Base-by-base conservation (phyloP, 225 moss, liverwort and hornwort species). In the Rhytidiadelphus loreus region DNA sequence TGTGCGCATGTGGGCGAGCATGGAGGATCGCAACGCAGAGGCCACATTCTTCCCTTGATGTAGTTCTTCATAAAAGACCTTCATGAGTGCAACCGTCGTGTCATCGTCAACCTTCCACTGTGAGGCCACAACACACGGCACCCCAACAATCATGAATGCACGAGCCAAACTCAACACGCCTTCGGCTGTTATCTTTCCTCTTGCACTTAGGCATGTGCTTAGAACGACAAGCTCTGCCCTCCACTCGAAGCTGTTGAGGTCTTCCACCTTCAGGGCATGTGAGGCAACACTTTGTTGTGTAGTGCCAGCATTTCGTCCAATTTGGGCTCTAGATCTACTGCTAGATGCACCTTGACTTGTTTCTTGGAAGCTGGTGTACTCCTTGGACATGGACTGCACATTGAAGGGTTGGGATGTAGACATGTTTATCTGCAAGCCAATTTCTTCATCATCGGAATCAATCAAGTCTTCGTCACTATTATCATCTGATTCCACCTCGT, bases 31-130 rank as follows among this genome's bases (percentile, higher is more conserved):
- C 41, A 70, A 25, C 2, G 24, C 70, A 5, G 25, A 70, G 24
- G 70, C 70, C 14, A 70, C 70, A 70, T 25, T 25, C 41, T 70
- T 41, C 39, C 41, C 70, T 25, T 41, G 23, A 14, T 41, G 41
- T 7, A 70, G 1, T 25, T 70, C 25, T 5, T 41, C 16, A 7
- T 70, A 70, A 70, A 70, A 70, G 5, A 6, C 14, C 41, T 70
- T n/a, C 70, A 70, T 70, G 15, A 70, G 41, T 4, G 3, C 25
- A 41, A 9, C 6, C 0, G 70, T 25, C 0, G 15, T 1, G 3
- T 14, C 41, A 25, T 70, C 25, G 4, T 41, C 25, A 41, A 70
- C 14, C 41, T 41, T 41, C 70, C 70, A 70, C 0, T 41, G 41
- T 41, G 70, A 70, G 15, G 70, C 70, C 5, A 70, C 70, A 23